phyloP scores from a whole-genome alignment of 1,284 basidiomycete species.

The Trametes sp. region DNA sequence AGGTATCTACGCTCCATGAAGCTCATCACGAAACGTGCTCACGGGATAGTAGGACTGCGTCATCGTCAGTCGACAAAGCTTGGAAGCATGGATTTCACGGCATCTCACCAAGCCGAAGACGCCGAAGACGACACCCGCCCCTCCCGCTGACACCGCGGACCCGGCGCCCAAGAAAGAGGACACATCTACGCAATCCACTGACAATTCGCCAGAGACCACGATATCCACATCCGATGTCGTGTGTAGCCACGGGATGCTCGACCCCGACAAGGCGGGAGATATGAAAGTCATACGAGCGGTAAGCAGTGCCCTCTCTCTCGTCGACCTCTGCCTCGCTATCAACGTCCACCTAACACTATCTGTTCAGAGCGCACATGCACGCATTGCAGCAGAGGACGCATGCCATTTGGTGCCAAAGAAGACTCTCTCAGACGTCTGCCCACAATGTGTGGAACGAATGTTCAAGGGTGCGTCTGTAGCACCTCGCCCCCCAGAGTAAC shows the following conservation, averaged over 20 bases:
- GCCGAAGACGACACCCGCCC: constrained; percentile 16
- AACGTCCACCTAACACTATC: constrained; percentile 6
- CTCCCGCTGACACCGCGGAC: not conserved
- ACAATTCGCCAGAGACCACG: not conserved
- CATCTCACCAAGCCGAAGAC: constrained; percentile 40
- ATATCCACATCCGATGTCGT: constrained; percentile 51
- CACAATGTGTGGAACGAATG: constrained; percentile 59
- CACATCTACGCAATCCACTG: not conserved
- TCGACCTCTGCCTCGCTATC: constrained; percentile 4
- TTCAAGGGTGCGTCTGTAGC: constrained; percentile 62
- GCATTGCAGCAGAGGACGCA: constrained; percentile 54
- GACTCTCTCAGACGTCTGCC: constrained; percentile 63
- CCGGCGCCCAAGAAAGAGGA: not conserved
- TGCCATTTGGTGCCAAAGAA: constrained; percentile 57
- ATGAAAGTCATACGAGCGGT: constrained; percentile 74
- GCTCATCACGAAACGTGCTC: not conserved
- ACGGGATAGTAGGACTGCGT: constrained; percentile 53
- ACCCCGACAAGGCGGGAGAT: constrained; percentile 60
- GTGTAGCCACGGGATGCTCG: constrained; percentile 65
- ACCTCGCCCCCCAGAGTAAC: not conserved
- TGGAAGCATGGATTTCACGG: constrained; percentile 68
- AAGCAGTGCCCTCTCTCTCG: constrained; percentile 25
- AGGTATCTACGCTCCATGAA: constrained; percentile 48
- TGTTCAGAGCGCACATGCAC: constrained; percentile 55
- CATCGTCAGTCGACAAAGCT: constrained; percentile 63